Base-by-base conservation (phyloP, 2,329 filamentous ascomycete genomes). In the Alternaria longipes region DNA sequence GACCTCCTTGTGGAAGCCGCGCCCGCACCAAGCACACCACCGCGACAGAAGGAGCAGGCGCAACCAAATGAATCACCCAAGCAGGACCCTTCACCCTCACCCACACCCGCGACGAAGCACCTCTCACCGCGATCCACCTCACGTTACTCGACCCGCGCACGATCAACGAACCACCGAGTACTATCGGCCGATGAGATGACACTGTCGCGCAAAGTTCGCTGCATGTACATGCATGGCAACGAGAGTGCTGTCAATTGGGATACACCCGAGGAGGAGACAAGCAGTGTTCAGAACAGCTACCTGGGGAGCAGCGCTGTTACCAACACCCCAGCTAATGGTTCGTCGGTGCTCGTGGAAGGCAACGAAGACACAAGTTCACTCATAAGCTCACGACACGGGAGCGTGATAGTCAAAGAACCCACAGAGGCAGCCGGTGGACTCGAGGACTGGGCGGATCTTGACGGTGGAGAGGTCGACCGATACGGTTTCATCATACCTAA, bases 131-230 rank as follows among this genome's bases (percentile, higher is more conserved):
- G 79, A 34, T 75, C 79, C 41, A 53, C 74, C 77, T 67, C 79
- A 73, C 62, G 78, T 72, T 50, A 73, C 75, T 69, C 79, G 64
- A 72, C 68, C 26, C 64, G 72, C 22, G 67, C 69, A 32, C 76
- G 76, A 54, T 71, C 79, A 11, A 70, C 79, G 41, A 65, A 72
- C 54, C 77, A 77, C 50, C 81, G 87, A 58, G 82, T 85, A 20
- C 81, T 90, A 30, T 90, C 88, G n/a, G 80, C 86, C 2, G 87
- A 90, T 67, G 88, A 90, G 72, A 87, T 87, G 69, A 84, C 85
- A 71, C 79, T 89, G 60, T 89, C 87, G 32, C 84, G 85, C 63
- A 86, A 86, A 64, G 87, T 90, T 36, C 82, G 88, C 30, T 81
- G 86, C 63, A 89, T 89, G 86, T 90, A 89, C 71, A 84, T 86